Evolutionary conservation across 2,329 filamentous ascomycete species (phyloP), one percentile per base, ranked within the genome.

Genomic region (Colletotrichum sp.): DNA sequence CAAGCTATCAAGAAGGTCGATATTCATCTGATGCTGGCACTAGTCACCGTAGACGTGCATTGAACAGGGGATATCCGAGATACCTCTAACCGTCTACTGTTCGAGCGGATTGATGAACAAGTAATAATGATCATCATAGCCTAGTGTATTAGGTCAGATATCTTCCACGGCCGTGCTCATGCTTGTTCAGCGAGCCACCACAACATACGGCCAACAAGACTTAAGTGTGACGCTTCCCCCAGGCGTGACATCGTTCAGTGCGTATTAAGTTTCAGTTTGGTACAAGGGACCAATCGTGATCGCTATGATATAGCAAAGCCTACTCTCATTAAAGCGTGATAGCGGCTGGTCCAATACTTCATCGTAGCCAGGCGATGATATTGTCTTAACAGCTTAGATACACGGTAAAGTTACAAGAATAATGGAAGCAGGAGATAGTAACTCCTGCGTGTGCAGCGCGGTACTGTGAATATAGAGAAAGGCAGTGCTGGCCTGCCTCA

Each of bases 11-110:
- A 10, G 18, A 10, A 43, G 38, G 3, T 43, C 9, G 5, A 12
- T 43, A 6, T 6, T 43, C 9, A 43, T n/a, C 18, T n/a, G 18
- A 18, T n/a, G 3, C 18, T 6, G 5, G 0, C 1, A n/a, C 0
- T 3, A 12, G 18, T 43, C 18, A n/a, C 38, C 18, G 18, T 12
- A 2, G 1, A n/a, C 38, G 38, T 1, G 0, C 9, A n/a, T 43
- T 43, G 38, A 43, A n/a, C 3, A 43, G 18, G 3, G 0, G 3
- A 43, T n/a, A 10, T n/a, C 9, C 5, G 9, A 43, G 3, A n/a
- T n/a, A 0, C 5, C 10, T 10, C 3, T n/a, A 2, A 12, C 9
- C 18, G 18, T n/a, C 38, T 18, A 43, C 18, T 43, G 5, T 6
- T 43, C n/a, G 9, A n/a, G 3, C 1, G 5, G 3, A 10, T 43